Base-by-base conservation (phyloP, 441 rosid genomes). In the Jatropha podagrica region DNA sequence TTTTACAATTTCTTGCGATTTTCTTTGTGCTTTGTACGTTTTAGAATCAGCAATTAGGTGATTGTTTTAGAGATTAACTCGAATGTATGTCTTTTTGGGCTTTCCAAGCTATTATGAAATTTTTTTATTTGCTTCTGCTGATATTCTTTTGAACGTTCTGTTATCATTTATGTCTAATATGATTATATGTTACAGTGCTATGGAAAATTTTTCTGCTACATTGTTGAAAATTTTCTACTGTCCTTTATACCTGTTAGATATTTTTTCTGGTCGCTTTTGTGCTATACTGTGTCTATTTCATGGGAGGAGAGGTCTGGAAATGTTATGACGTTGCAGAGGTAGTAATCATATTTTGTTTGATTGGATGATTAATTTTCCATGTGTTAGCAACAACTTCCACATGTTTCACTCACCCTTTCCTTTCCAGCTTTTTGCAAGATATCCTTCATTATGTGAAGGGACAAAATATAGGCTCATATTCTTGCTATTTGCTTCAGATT, bases 221-320 rank as follows among this genome's bases (percentile, higher is more conserved):
- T 38, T 54, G 14, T 48, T 52, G 48, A 51, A 37, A 69, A 32
- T 15, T 32, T 5, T 51, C 62, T 17, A 54, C 8, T 52, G 6
- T 51, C 27, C 52, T 27, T 14, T 20, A 7, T 68, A 9, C 26
- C 3, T 48, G 14, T 67, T 48, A 18, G 7, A 27, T 49, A 20
- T 49, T 49, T 68, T 46, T 11, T 68, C 13, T 67, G 40, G 15
- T 67, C 26, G 71, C 40, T 67, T 67, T 41, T 58, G 48, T 68
- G 37, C 58, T 49, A 26, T 26, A 1, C 3, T 26, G 27, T 27
- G n/a, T 44, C 10, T 11, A 11, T 15, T 12, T 49, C 23, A 48
- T 20, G 20, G 37, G 9, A 48, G n/a, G 52, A 68, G n/a, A 17
- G 18, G 12, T 68, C 14, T 26, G 59, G 23, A 13, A 49, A 27